Evolutionary conservation across 2,329 filamentous ascomycete species (phyloP).

Genomic region (Mollisia scopiformis): DNA sequence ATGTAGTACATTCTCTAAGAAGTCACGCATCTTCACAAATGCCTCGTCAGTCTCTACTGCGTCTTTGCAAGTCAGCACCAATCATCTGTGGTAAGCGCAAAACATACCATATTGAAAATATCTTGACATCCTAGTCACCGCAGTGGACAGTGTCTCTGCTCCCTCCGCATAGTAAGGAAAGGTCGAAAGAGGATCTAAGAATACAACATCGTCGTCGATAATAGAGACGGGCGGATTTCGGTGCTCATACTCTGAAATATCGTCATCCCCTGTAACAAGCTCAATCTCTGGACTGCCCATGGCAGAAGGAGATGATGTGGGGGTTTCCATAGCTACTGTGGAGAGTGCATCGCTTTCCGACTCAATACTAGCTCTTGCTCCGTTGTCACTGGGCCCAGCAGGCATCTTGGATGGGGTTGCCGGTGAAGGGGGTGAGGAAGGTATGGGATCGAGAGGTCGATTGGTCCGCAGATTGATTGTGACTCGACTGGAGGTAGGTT

Average conservation of each 20-base stretch:
- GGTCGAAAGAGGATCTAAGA: constrained; percentile 45
- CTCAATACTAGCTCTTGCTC: constrained; percentile 32
- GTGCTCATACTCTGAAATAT: constrained; percentile 30
- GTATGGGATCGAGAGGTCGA: constrained; percentile 44
- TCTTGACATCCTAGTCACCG: constrained; percentile 32
- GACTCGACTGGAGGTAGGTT: constrained; percentile 58
- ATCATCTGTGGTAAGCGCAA: constrained; percentile 32
- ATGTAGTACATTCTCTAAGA: constrained; percentile 55
- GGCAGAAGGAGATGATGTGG: constrained; percentile 35
- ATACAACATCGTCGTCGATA: constrained; percentile 31
- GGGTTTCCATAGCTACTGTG: constrained; percentile 32
- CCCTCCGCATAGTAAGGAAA: constrained; percentile 46
- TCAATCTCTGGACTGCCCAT: constrained; percentile 35
- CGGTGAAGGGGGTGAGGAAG: constrained; percentile 49
- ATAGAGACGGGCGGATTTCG: constrained; percentile 33
- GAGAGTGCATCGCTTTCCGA: constrained; percentile 36
- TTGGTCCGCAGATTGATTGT: constrained; percentile 62
- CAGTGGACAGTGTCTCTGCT: constrained; percentile 24
- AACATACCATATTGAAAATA: constrained; percentile 43
- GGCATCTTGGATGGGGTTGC: constrained; percentile 36
- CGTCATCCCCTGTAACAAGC: constrained; percentile 29
- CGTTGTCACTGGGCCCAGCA: constrained; percentile 20
- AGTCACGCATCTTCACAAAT: constrained; percentile 48
- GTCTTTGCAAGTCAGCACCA: constrained; percentile 41
- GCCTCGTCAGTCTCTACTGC: constrained; percentile 46